Evolutionary conservation across 139 green algal genomes (phyloP), one percentile per base, ranked within the genome.

Genomic region (Ulvella scutata): DNA sequence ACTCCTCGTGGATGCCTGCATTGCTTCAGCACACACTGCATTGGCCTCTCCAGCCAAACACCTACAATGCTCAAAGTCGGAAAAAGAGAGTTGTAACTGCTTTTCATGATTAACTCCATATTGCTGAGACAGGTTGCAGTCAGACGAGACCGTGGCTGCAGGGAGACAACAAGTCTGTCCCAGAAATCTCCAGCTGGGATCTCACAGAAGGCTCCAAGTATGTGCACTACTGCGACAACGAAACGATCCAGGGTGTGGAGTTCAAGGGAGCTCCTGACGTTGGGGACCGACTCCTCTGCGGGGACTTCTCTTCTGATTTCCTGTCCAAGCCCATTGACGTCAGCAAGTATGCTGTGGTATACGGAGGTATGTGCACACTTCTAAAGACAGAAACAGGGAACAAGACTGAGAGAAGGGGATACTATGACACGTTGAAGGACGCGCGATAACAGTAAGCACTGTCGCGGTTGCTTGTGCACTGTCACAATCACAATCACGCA

Each of bases 241-340:
- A 99, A 85, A 99, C 95, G 43, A 98, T 99, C 74, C 86, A 94
- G 62, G 95, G 95, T 28, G 94, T 99, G n/a, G 95, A 99, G 87
- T 98, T 98, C 86, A 96, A 92, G 78, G 73, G 28, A n/a, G 78
- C 84, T 31, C 91, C 91, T 13, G 87, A 89, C 23, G 85, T 94
- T 6, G 84, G 82, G 31, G 82, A 85, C 31, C 23, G 29, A 20
- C 9, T 88, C 23, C 85, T 99, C 38, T 85, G 98, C 4, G 89
- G 90, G 3, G 95, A 99, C 86, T 97, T 98, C 90, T 95, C 88
- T 37, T 96, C 89, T 78, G 97, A 98, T 88, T 98, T 99, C 82
- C 88, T 92, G 76, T 92, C 83, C 75, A 97, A 97, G 88, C 93
- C 92, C 4, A 86, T 99, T 61, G 95, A 99, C 78, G 95, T 99